phyloP scores from a whole-genome alignment of 768 basidiomycete genomes.

The Terana coerulea region DNA sequence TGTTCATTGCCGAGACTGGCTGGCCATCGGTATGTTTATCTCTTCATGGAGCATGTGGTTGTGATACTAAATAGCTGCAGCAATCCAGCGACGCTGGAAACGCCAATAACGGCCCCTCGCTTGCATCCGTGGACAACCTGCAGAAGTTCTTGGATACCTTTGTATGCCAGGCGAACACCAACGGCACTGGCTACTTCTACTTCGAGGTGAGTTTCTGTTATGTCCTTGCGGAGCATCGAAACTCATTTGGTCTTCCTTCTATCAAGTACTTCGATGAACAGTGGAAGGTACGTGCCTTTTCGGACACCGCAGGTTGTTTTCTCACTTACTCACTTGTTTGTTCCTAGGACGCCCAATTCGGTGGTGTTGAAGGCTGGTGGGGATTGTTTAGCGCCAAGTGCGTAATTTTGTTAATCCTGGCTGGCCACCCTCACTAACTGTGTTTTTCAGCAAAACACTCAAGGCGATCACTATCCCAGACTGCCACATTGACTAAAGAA shows the following conservation, averaged over 20 bases:
- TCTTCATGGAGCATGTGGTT: neutral
- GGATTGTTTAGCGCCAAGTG: conserved; percentile 62
- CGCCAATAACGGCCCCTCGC: conserved; percentile 64
- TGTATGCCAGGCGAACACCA: conserved; percentile 81
- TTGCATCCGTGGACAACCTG: conserved; percentile 56
- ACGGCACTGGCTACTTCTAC: conserved; percentile 84
- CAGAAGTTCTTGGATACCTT: conserved; percentile 86
- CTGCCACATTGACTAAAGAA: conserved; percentile 37
- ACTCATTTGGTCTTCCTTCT: conserved; percentile 7
- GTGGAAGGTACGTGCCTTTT: conserved; percentile 57
- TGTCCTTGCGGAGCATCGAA: conserved; percentile 17
- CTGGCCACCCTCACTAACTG: conserved; percentile 22
- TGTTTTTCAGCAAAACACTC: conserved; percentile 52
- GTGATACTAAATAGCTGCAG: conserved; percentile 8
- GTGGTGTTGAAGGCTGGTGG: conserved; percentile 79
- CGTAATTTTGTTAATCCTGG: conserved; percentile 16
- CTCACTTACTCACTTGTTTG: conserved; percentile 8
- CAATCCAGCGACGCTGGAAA: conserved; percentile 53
- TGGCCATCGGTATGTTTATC: conserved; percentile 63
- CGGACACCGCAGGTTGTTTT: conserved; percentile 4
- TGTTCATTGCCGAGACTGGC: conserved; percentile 95
- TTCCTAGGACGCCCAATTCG: conserved; percentile 54
- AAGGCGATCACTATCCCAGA: conserved; percentile 67
- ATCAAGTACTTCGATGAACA: conserved; percentile 68
- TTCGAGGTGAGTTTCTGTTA: conserved; percentile 68